Evolutionary conservation across 1,284 basidiomycete genomes (phyloP).

Genomic region (Phellinidium pouzarii): DNA sequence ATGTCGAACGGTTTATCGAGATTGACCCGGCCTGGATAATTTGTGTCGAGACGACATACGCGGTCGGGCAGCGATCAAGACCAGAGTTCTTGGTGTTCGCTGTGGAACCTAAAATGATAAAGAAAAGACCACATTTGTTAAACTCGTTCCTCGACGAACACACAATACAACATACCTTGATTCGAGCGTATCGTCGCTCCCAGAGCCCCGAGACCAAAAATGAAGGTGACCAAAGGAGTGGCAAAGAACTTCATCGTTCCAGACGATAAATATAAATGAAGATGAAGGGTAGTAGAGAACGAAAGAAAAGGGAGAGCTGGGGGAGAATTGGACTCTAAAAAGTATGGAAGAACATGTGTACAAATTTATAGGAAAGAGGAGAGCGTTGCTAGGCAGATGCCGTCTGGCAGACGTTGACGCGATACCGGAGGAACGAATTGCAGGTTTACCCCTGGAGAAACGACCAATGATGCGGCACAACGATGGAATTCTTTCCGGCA

Average conservation of each 20-base stretch:
- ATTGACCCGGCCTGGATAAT: conserved; percentile 5
- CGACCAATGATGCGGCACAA: not conserved
- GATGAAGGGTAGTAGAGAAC: not conserved
- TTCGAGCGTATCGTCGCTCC: conserved; percentile 11
- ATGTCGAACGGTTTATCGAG: conserved; percentile 12
- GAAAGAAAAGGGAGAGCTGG: not conserved
- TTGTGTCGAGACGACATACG: conserved; percentile 6
- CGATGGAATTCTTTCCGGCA: not conserved
- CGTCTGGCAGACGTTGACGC: not conserved
- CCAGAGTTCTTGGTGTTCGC: not conserved
- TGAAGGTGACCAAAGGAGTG: conserved; percentile 15
- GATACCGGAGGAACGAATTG: not conserved
- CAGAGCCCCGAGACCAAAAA: conserved; percentile 15
- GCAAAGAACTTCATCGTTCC: conserved; percentile 18
- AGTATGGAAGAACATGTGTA: not conserved
- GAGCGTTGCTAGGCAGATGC: not conserved
- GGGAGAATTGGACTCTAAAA: not conserved
- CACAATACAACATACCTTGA: not conserved
- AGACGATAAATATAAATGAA: conserved; percentile 10
- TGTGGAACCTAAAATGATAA: not conserved
- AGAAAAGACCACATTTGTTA: not conserved
- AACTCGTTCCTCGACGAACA: not conserved
- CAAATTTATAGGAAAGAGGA: not conserved
- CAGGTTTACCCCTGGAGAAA: not conserved
- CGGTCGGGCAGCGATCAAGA: conserved; percentile 9